phyloP scores from a whole-genome alignment of 495 filamentous ascomycete genomes.

The Tuber umbilicatum region DNA sequence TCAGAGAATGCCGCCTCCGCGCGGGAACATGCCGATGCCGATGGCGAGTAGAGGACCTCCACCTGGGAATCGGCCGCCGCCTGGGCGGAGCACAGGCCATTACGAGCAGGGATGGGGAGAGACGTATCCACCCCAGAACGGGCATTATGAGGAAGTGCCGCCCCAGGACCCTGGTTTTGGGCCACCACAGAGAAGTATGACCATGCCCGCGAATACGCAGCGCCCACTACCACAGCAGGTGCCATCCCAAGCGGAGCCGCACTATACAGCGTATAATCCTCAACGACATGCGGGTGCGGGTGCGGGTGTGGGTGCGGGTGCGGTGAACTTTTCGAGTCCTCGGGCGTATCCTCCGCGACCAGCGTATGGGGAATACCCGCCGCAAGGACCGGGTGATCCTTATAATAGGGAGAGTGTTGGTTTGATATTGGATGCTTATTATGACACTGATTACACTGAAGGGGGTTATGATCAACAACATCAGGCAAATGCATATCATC shows the following conservation, averaged over 20 bases:
- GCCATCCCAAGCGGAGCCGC: conserved; percentile 6
- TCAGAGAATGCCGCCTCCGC: conserved; percentile 28
- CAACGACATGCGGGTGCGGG: conserved; percentile 17
- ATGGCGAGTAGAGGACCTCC: conserved; percentile 16
- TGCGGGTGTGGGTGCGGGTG: conserved; percentile 9
- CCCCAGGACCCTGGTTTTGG: conserved; percentile 42
- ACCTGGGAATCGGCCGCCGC: conserved; percentile 16
- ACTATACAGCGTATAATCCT: conserved; percentile 28
- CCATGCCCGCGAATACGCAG: conserved; percentile 49
- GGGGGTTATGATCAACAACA: conserved; percentile 22
- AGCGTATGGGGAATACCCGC: background rate
- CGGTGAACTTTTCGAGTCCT: conserved; percentile 18
- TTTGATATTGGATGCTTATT: conserved; percentile 38
- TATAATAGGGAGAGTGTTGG: conserved; percentile 35
- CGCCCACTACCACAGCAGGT: conserved; percentile 46
- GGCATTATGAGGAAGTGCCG: conserved; percentile 15
- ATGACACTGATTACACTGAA: conserved; percentile 29
- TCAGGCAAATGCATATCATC: conserved; percentile 13
- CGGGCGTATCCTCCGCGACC: conserved; percentile 15
- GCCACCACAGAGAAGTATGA: conserved; percentile 48
- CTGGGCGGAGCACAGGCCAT: conserved; percentile 11
- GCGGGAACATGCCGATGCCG: conserved; percentile 17
- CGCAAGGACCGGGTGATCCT: conserved; percentile 12
- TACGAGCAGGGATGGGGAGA: conserved; percentile 21
- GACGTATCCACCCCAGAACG: conserved; percentile 16